Base-by-base conservation (phyloP, 306 rosid genomes). In the Ormosia semicastrata region DNA sequence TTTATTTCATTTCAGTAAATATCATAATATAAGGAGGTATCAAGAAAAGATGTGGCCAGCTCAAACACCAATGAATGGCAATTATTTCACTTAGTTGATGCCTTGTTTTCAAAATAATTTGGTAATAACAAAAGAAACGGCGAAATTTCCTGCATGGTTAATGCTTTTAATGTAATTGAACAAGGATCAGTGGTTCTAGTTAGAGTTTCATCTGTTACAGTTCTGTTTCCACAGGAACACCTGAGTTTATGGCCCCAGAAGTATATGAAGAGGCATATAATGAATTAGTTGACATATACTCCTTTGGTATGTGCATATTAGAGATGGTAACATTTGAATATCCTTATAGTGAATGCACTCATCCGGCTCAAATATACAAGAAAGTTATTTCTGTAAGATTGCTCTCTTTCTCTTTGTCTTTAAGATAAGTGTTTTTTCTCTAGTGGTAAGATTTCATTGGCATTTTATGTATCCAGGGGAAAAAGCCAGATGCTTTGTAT, bases 211-310 rank as follows among this genome's bases (percentile, higher is more conserved):
- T 67, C 15, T 69, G 71, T 70, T 78, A 14, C 67, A 9, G 17
- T 68, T 69, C 34, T 59, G 9, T 64, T 80, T 83, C 80, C 36
- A 17, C 86, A 93, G 99, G 99, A 84, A 93, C 99, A 4, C 99
- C 99, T 0, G 99, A 95, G 83, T 95, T 95, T 88, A 95, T 95
- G 99, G 99, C 99, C 68, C 99, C 99, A 3, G 99, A 95, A 85
- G 98, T 95, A 13, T 95, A 95, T 75, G 92, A 92, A 85, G 99
- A 93, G 91, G 95, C 93, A 53, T 95, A 95, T 62, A 90, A 95
- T 85, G 99, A 95, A 87, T 86, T 95, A 71, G 97, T 95, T 52
- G 99, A 95, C 86, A 90, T 95, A 71, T 95, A 95, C 87, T 95
- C 99, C 78, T 95, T 95, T 87, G 99, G 99, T 71, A 95, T 95